Percentiles rank a stretch among this genome's conserved stretches.
These are phyloP conservation scores for Lojkania enalia DNA, from an alignment of 2,329 filamentous ascomycete species.

Conservation along the genomic window DNA sequence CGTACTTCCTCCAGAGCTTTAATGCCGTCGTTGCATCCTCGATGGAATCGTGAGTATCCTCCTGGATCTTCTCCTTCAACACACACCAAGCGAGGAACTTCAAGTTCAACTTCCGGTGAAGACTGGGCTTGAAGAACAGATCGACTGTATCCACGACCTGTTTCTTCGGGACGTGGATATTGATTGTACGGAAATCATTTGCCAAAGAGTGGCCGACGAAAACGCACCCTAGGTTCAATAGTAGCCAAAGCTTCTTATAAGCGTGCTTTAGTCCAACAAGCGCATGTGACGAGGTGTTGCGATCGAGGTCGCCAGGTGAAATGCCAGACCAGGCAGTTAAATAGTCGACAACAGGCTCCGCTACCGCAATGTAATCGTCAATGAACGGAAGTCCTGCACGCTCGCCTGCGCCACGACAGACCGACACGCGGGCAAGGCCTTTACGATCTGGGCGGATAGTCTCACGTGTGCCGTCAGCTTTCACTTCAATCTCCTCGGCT, in stretches of 20 bases:
- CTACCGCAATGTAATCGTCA: constrained; percentile 93
- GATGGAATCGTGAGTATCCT: constrained; percentile 90
- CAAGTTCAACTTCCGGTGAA: constrained; percentile 83
- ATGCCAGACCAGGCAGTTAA: constrained; percentile 94
- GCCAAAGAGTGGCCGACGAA: constrained; percentile 93
- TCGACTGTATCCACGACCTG: constrained; percentile 96
- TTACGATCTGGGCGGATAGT: constrained; percentile 90
- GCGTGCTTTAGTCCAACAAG: constrained; percentile 85
- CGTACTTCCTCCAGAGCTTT: constrained; percentile 84
- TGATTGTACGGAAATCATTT: constrained; percentile 96
- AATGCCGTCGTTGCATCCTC: constrained; percentile 92
- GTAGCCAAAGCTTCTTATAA: constrained; percentile 97
- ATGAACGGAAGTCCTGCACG: constrained; percentile 86
- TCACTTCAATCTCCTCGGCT: constrained; percentile 93
- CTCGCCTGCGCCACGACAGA: constrained; percentile 77
- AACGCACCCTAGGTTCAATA: constrained; percentile 89
- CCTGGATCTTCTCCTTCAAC: constrained; percentile 91
- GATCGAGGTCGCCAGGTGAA: constrained; percentile 80
- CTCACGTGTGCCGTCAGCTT: constrained; percentile 87
- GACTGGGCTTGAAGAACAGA: constrained; percentile 80
- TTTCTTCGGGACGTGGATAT: constrained; percentile 87
- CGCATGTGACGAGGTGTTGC: constrained; percentile 75
- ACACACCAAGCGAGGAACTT: constrained; percentile 87
- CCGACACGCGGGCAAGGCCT: constrained; percentile 89
- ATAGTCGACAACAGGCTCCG: constrained; percentile 92